Base-by-base conservation (phyloP, 148 eudicot species). In the Rhododendron mucronatum region DNA sequence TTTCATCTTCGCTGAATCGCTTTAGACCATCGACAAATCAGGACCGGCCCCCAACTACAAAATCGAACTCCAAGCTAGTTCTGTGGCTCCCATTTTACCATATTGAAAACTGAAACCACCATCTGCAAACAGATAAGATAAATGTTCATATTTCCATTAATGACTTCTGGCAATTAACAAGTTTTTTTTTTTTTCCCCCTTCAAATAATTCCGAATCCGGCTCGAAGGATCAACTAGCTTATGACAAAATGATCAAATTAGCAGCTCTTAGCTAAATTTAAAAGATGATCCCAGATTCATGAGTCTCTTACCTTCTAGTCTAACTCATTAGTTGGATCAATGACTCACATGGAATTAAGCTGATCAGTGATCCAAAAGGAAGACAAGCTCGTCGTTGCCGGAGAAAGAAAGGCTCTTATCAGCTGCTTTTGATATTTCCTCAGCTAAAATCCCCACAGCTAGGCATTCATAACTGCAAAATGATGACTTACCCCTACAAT, bases 401-500 rank as follows among this genome's bases (percentile, higher is more conserved):
- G 83, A 51, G 41, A 80, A 33, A 53, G 83, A 53, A 81, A 33
- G 39, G 65, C 11, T 30, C 41, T 81, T 53, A 53, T 81, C 37
- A 33, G 65, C 65, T 50, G 39, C 5, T 51, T 51, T 80, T 9
- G 20, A n/a, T 51, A 80, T 51, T 80, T 80, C 63, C 61, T 51
- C 83, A 14, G 83, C 83, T 39, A 80, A 30, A 80, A 51, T 50
- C 82, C 41, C 41, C 61, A 48, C 63, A 48, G 39, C 59, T 15
- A 26, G 83, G 63, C 83, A 80, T 50, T 80, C 83, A 28, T 4
- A 30, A 39, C 83, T 80, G 83, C 83, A 81, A 53, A 51, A 81
- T 53, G 65, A 81, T 16, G 65, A 50, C 28, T 51, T 20, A 7
- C 44, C 65, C 28, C 83, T 81, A 65, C 83, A 28, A 80, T 6